Evolutionary conservation across 2,329 filamentous ascomycete genomes (phyloP), one percentile per base, ranked within the genome.

Genomic region (Aureobasidium uvarum): DNA sequence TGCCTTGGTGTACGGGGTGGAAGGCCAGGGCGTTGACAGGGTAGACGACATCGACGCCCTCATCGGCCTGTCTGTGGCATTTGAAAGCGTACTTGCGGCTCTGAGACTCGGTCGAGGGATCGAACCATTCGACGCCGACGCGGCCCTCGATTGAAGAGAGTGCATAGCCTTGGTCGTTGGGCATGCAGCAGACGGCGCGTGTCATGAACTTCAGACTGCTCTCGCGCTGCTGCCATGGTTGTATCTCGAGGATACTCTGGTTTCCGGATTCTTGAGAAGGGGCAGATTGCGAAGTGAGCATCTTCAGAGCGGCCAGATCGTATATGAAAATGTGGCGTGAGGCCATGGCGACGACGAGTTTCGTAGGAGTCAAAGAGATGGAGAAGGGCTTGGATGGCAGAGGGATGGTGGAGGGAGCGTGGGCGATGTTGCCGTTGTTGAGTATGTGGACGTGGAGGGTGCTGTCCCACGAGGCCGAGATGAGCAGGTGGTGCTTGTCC

Each of bases 51-150:
- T 96, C 93, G 33, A 84, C 86, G 58, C 86, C 86, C 20, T 67
- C 52, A 62, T 60, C 83, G 1, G 87, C 84, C 76, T 96, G 91
- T 5, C 95, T 86, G 78, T 99, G 95, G 78, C 95, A 99, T 78
- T 99, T 99, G 85, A 99, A 99, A 16, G 95, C 95, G 76, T 98
- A 99, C 77, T 97, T 98, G 70, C 93, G 86, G 45, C 90, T 89
- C 79, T 98, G 93, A 4, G 90, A 93, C 76, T 94, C 90, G 48
- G 87, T 82, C 5, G 87, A 91, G 18, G 95, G 91, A 74, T 98
- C 95, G 75, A 99, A 98, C 91, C 93, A 98, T 77, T 99, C 95
- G 0, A 99, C 95, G 0, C 93, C 94, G 1, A 99, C 92, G 71
- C 95, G 88, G 5, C 95, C 95, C 75, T 99, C 95, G 72, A 99